These are phyloP conservation scores for Suhomyces yuchorum DNA, from an alignment of 1,139 yeast genomes.

Conservation along the genomic window DNA sequence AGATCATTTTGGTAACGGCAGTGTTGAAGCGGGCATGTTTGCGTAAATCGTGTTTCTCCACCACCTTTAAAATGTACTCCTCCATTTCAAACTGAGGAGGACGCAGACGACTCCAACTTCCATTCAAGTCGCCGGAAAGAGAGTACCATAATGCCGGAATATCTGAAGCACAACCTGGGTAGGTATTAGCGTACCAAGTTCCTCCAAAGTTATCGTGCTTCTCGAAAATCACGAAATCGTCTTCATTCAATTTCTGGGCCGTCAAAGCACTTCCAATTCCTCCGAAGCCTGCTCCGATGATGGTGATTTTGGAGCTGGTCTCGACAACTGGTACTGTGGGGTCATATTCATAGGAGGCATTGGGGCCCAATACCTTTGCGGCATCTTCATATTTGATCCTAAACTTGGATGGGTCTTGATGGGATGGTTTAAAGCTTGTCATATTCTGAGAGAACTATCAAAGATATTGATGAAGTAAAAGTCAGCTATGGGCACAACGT, in stretches of 20 bases:
- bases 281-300: conserved; percentile 53
- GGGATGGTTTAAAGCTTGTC: conserved; percentile 28
- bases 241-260: conserved; percentile 31
- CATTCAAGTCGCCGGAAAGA: conserved; percentile 41
- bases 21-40: conserved; percentile 35
- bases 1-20: conserved; percentile 31
- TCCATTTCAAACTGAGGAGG: conserved; percentile 55
- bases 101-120: conserved; percentile 46
- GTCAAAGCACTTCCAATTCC: conserved; percentile 43
- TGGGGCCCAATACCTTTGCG: conserved; percentile 29
- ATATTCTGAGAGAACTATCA: not conserved
- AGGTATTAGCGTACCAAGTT: conserved; percentile 56
- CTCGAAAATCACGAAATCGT: conserved; percentile 45
- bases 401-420: conserved; percentile 34
- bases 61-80: conserved; percentile 46
- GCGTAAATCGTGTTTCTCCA: conserved; percentile 35
- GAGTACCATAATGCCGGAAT: conserved; percentile 55
- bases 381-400: conserved; percentile 35
- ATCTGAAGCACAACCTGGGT: conserved; percentile 57
- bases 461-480: not conserved
- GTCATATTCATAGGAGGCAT: conserved; percentile 19
- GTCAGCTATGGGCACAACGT: too few species aligned
- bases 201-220: conserved; percentile 53
- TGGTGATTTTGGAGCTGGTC: conserved; percentile 34
- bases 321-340: conserved; percentile 25